Evolutionary conservation across 345 rosid species (phyloP).

Genomic region (Adansonia digitata): DNA sequence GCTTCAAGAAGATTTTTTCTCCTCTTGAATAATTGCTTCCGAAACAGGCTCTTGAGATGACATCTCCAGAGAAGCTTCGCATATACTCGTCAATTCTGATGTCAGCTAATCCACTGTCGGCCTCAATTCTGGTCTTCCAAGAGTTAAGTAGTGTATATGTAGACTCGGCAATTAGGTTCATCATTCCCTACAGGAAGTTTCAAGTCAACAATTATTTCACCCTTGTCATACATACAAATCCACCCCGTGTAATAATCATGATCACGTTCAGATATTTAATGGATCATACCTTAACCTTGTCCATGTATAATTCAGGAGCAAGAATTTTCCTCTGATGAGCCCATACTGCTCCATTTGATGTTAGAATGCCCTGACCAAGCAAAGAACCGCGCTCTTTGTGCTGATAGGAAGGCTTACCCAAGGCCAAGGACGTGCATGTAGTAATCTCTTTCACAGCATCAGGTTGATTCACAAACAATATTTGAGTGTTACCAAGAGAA

Average conservation of each 20-base stretch:
- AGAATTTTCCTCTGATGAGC: constrained; percentile 42
- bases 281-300: constrained; percentile 37
- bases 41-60: constrained; percentile 49
- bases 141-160: constrained; percentile 18
- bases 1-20: constrained; percentile 31
- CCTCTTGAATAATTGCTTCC: constrained; percentile 38
- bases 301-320: constrained; percentile 45
- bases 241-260: not conserved
- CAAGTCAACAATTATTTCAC: not conserved
- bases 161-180: constrained; percentile 29
- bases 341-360: constrained; percentile 47
- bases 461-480: constrained; percentile 26
- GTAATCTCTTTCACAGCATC: constrained; percentile 39
- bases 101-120: constrained; percentile 26
- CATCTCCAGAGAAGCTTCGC: constrained; percentile 45
- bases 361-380: constrained; percentile 48
- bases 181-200: constrained; percentile 28
- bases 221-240: not conserved
- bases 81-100: constrained; percentile 28
- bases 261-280: not conserved
- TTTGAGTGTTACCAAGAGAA: constrained; percentile 36
- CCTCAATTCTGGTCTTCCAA: constrained; percentile 32
- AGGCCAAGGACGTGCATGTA: constrained; percentile 36
- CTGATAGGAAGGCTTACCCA: constrained; percentile 47
- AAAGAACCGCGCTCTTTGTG: constrained; percentile 40